These are phyloP conservation scores for Globisporangium cystogenes DNA, from an alignment of 352 stramenopile species.

Conservation along the genomic window DNA sequence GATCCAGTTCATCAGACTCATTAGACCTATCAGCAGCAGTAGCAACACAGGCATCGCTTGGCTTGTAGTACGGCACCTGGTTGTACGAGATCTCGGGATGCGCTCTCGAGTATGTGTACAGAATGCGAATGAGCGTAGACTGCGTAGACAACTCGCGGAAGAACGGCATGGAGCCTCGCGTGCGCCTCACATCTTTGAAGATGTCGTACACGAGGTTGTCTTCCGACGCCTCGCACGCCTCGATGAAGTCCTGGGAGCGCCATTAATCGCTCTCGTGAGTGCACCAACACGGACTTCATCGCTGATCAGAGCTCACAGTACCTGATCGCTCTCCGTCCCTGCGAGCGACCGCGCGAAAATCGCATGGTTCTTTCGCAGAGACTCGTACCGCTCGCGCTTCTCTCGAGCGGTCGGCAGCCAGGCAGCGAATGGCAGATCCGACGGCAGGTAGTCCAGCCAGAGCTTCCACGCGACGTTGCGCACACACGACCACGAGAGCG, in stretches of 20 bases:
- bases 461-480: slow-evolving; percentile 66
- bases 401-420: slow-evolving; percentile 28
- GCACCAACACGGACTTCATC: background rate
- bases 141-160: slow-evolving; percentile 47
- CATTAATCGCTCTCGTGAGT: too few species aligned
- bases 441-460: slow-evolving; percentile 56
- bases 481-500: slow-evolving; percentile 68
- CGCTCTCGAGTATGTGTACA: slow-evolving; percentile 65
- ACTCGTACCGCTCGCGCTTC: slow-evolving; percentile 45
- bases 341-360: slow-evolving; percentile 27
- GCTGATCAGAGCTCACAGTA: background rate
- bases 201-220: slow-evolving; percentile 61
- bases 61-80: slow-evolving; percentile 23
- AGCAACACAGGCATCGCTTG: background rate
- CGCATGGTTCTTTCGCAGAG: slow-evolving; percentile 18
- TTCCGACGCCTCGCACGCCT: slow-evolving; percentile 36
- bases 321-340: slow-evolving; percentile 23
- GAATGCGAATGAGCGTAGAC: slow-evolving; percentile 47
- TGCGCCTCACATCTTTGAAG: slow-evolving; percentile 67
- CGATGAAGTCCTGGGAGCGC: slow-evolving; percentile 45
- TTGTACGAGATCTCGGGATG: slow-evolving; percentile 76
- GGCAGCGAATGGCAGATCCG: slow-evolving; percentile 33
- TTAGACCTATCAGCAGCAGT: background rate
- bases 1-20: background rate
- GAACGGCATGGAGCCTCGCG: slow-evolving; percentile 50